Percentiles rank a stretch among this genome's conserved stretches.
These are phyloP conservation scores for Marchantia paleacea DNA, from an alignment of 225 moss, liverwort and hornwort species.

Conservation along the genomic window DNA sequence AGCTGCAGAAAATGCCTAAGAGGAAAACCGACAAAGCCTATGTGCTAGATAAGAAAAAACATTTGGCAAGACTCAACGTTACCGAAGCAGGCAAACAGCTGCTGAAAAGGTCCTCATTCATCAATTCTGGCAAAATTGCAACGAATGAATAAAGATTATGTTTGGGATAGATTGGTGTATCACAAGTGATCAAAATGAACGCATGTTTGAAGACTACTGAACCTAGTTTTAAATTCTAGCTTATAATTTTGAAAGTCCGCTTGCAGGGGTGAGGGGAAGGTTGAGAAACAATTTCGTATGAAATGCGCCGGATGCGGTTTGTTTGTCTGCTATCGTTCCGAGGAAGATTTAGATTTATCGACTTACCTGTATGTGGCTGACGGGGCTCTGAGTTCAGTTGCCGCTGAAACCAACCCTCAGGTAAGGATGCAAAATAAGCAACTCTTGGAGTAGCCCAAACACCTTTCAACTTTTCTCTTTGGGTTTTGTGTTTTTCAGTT, in stretches of 20 bases:
- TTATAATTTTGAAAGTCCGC: neutral
- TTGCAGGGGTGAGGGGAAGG: conserved; percentile 88
- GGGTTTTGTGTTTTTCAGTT: neutral
- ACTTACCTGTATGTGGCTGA: conserved; percentile 86
- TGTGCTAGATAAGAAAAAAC: conserved; percentile 68
- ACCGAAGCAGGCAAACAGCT: conserved; percentile 72
- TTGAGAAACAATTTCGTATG: conserved; percentile 97
- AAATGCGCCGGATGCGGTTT: conserved; percentile 92
- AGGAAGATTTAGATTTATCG: conserved; percentile 78
- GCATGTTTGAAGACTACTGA: neutral
- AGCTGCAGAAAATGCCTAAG: conserved; percentile 92
- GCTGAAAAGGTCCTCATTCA: conserved; percentile 51
- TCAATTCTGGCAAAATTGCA: neutral
- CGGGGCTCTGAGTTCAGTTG: conserved; percentile 95
- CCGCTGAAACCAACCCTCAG: conserved; percentile 99
- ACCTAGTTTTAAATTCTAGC: neutral
- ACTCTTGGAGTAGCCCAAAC: neutral
- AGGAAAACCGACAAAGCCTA: conserved; percentile 70
- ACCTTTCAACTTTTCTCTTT: neutral
- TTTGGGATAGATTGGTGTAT: neutral
- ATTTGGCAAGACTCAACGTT: conserved; percentile 73
- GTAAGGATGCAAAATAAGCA: conserved; percentile 22
- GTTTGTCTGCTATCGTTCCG: conserved; percentile 89
- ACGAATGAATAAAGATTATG: neutral
- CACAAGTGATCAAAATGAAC: no score